Percentiles rank a stretch among this genome's conserved stretches.
phyloP scores from a whole-genome alignment of 139 green algal species.

The Spirogloea muscicola region DNA sequence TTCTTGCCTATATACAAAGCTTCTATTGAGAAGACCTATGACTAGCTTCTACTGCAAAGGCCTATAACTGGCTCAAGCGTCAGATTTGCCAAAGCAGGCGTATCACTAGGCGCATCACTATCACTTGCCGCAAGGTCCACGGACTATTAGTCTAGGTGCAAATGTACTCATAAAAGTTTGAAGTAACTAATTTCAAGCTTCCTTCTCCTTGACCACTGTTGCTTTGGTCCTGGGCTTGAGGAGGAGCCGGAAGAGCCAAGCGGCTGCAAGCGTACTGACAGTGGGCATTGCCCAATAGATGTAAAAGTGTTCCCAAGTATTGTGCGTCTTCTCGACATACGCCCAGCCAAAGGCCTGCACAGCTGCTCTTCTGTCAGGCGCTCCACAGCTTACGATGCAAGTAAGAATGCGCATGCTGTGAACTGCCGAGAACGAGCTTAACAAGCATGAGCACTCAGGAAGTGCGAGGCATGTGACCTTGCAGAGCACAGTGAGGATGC shows the following conservation, averaged over 20 bases:
- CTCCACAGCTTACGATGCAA: background rate
- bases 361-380: too few species aligned
- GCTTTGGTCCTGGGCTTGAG: background rate
- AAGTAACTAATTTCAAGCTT: too few species aligned
- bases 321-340: slow-evolving; percentile 8
- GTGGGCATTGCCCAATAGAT: slow-evolving; percentile 3
- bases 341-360: slow-evolving; percentile 26
- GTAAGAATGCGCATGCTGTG: background rate
- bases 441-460: background rate
- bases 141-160: too few species aligned
- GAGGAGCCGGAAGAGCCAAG: background rate
- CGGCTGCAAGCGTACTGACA: background rate
- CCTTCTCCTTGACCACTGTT: slow-evolving; percentile 8
- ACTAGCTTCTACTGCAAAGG: too few species aligned
- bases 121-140: too few species aligned
- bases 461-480: background rate
- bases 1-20: too few species aligned
- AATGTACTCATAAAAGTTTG: too few species aligned
- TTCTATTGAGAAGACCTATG: too few species aligned
- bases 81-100: too few species aligned
- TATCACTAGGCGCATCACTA: too few species aligned
- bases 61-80: too few species aligned
- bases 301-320: slow-evolving; percentile 13
- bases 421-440: background rate
- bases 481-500: background rate